Evolutionary conservation across 1,139 yeast species (phyloP), one percentile per base, ranked within the genome.

Genomic region (Groenewaldozyma sp.): DNA sequence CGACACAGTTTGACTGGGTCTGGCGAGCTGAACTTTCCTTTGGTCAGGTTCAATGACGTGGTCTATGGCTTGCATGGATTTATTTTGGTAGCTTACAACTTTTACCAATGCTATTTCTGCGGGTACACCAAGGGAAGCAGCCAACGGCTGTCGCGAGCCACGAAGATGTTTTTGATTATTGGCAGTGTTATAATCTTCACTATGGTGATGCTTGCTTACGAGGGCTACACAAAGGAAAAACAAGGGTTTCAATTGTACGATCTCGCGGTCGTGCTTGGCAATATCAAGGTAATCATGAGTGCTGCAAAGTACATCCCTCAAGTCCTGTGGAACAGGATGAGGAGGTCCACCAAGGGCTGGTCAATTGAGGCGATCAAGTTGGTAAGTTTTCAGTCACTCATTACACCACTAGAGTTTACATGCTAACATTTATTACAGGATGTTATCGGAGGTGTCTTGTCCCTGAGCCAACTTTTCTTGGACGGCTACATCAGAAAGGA

Each of bases 261-360:
- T 35, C 56, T 71, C 10, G 71, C 74, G 0, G 50, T 67, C 18
- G 49, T 63, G 27, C 54, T 72, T 22, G 73, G 77, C 2, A 65
- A 70, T 39, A 61, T 74, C 43, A 78, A 78, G 58, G 71, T 78
- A 14, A 45, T 61, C 20, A 69, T 76, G 68, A 74, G 80, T 41
- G 58, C 74, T 22, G 62, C 73, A 43, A 78, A 78, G 53, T 76
- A 77, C 52, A 53, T 78, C 4, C 84, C 86, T 0, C 86, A 78
- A 52, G 68, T 77, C 3, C 48, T 60, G 24, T 72, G 74, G 52
- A 78, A 78, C 49, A 63, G 60, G 43, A 64, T 64, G 35, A 67
- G 83, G 38, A 63, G 65, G 44, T 71, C 81, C 1, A 73, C 78
- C 53, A 60, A 63, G 41, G 84, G 83, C 0, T 74, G 76, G 53